Evolutionary conservation across 148 eudicot species (phyloP).

Genomic region (Chenopodium formosanum): DNA sequence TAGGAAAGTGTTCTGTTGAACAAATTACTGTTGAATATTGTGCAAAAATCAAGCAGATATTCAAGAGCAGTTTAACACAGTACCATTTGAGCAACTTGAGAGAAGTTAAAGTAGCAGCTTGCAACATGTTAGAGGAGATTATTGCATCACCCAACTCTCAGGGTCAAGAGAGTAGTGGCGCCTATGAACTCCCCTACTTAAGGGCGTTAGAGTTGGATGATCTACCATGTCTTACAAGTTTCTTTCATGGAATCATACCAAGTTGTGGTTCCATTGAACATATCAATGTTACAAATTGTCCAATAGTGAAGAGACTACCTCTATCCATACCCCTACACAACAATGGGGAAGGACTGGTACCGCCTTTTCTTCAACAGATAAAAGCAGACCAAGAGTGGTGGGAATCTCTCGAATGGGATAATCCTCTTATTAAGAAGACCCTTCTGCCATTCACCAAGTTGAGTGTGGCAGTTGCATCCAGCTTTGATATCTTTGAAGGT

Average conservation of each 20-base stretch:
- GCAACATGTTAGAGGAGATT: slow-evolving; percentile 17
- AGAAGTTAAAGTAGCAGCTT: slow-evolving; percentile 15
- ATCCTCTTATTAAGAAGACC: slow-evolving; percentile 12
- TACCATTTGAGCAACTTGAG: slow-evolving; percentile 20
- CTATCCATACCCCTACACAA: slow-evolving; percentile 4
- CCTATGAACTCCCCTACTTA: slow-evolving; percentile 20
- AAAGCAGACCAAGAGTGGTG: slow-evolving; percentile 25
- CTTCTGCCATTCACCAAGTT: slow-evolving; percentile 22
- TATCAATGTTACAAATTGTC: slow-evolving; percentile 18
- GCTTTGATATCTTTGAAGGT: slow-evolving; percentile 10
- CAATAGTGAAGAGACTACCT: slow-evolving; percentile 18
- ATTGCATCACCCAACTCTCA: slow-evolving; percentile 10
- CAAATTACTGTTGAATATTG: slow-evolving; percentile 22
- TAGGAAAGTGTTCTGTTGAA: slow-evolving; percentile 20
- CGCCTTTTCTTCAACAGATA: slow-evolving; percentile 18
- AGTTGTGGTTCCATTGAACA: slow-evolving; percentile 16
- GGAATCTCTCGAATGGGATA: slow-evolving; percentile 25
- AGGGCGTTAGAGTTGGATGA: slow-evolving; percentile 22
- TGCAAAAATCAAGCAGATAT: slow-evolving; percentile 12
- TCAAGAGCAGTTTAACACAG: slow-evolving; percentile 5
- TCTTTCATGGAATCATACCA: slow-evolving; percentile 19
- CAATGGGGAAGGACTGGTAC: not conserved
- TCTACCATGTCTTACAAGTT: slow-evolving; percentile 20
- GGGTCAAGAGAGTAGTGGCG: not conserved
- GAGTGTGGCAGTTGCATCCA: slow-evolving; percentile 13